Conservation (phyloP, 1,284 basidiomycete genomes). For the Cryptococcus jaspeensis region DNA sequence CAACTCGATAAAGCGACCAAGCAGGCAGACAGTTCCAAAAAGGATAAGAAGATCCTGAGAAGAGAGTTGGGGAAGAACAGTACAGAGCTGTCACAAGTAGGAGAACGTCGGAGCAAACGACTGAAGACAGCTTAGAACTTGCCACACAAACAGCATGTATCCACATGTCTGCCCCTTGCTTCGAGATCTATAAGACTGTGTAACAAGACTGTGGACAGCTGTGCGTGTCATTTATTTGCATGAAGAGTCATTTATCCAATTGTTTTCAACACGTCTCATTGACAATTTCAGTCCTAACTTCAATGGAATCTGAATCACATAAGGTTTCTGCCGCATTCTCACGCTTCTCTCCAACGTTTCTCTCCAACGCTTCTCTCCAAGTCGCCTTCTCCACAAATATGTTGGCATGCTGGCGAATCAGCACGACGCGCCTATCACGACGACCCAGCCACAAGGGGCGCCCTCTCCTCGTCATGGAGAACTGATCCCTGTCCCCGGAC, state of each 20-base stretch:
- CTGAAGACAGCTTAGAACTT: conserved; percentile 9
- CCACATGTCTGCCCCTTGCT: too few relatives aligned
- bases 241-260: not conserved
- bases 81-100: not conserved
- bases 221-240: too few relatives aligned
- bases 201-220: too few relatives aligned
- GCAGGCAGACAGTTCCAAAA: too few relatives aligned
- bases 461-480: conserved; percentile 80
- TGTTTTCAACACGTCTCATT: conserved; percentile 3
- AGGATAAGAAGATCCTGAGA: not conserved
- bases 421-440: conserved; percentile 2
- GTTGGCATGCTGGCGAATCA: not conserved
- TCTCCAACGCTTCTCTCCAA: not conserved
- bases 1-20: too few relatives aligned
- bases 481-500: conserved; percentile 51
- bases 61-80: not conserved
- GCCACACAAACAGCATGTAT: too few relatives aligned
- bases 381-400: not conserved
- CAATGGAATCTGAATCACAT: too few relatives aligned
- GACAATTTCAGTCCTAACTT: too few relatives aligned
- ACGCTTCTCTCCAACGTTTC: not conserved
- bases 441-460: conserved; percentile 60
- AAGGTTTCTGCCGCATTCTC: too few relatives aligned
- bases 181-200: too few relatives aligned
- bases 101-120: conserved; percentile 19